Base-by-base conservation (phyloP, 257 asterid species). In the Asclepias syriaca region DNA sequence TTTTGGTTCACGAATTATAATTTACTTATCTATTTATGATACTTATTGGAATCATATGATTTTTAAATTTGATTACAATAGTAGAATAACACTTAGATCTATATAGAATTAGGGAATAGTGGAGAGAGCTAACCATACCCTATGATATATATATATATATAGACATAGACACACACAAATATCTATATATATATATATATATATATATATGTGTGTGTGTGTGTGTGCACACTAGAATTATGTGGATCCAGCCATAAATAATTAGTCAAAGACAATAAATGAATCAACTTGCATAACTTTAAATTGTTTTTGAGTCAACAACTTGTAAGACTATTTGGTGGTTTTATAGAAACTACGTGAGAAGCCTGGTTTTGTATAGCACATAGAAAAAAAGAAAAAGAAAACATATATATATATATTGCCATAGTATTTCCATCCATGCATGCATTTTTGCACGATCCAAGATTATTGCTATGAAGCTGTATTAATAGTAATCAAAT, bases 311-410 rank as follows among this genome's bases (percentile, higher is more conserved):
- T 48, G 53, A 48, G 53, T 48, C 53, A 48, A 48, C 53, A 48
- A 48, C 53, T 48, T 48, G 53, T 18, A 48, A 48, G 53, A 48
- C 16, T 10, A 10, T 24, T 40, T 40, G 45, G 74, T 16, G 66
- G 74, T 70, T 70, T 59, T 70, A 13, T 29, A 12, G 53, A 70
- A 70, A 37, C 66, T 37, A 34, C 24, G 40, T n/a, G 8, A 39
- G 40, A 34, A 53, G 49, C 15, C 74, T 54, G 74, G 65, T 70
- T 54, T 70, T 39, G 19, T 8, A 59, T 39, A 21, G 74, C 74
- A 70, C 66, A 55, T 55, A 55, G 66, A 37, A 70, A 3, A 48
- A 6, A 43, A 1, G 45, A 40, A 40, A 24, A 24, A 24, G 27
- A 24, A 24, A 24, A 24, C 27, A 24, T 43, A 43, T 43, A 7